A percentile compares a stretch with the other conserved stretches of the same genome.
Conservation (phyloP, 2,329 filamentous ascomycete species). For the Microsporum ferrugineum region DNA sequence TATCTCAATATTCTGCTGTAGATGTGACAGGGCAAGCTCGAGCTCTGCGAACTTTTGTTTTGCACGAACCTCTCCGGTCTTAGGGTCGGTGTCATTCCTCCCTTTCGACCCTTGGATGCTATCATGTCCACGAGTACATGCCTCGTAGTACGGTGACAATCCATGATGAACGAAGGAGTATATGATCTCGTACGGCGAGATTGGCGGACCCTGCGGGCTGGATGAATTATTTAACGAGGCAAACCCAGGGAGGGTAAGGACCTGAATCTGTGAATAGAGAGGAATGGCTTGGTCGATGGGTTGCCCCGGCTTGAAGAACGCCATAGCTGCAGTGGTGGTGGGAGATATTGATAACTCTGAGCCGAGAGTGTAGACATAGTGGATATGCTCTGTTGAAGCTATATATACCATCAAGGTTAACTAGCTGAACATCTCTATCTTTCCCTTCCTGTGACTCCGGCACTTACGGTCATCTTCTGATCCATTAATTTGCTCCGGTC, state of each 20-base stretch:
- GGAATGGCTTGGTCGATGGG: conserved; percentile 75
- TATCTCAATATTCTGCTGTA: conserved; percentile 97
- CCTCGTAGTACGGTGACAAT: conserved; percentile 92
- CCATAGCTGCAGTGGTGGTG: conserved; percentile 68
- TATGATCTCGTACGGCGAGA: conserved; percentile 82
- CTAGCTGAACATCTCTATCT: neutral
- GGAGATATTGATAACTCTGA: conserved; percentile 66
- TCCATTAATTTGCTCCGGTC: conserved; percentile 38
- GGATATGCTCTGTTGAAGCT: conserved; percentile 20
- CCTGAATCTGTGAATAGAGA: conserved; percentile 77
- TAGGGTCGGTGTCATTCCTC: conserved; percentile 74
- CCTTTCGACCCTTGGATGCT: conserved; percentile 53
- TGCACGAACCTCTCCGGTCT: conserved; percentile 90
- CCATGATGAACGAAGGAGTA: conserved; percentile 86
- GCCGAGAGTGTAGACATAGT: conserved; percentile 67
- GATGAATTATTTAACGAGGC: conserved; percentile 56
- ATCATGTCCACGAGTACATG: conserved; percentile 76
- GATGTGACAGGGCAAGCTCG: conserved; percentile 75
- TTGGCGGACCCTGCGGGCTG: conserved; percentile 57
- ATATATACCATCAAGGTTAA: neutral
- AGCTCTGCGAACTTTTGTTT: conserved; percentile 95
- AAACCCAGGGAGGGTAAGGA: conserved; percentile 80
- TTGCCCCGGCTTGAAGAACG: conserved; percentile 78
- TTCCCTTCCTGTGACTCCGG: neutral
- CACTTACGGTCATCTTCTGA: conserved; percentile 31